phyloP scores from a whole-genome alignment of 306 rosid genomes.

The Purshia tridentata region DNA sequence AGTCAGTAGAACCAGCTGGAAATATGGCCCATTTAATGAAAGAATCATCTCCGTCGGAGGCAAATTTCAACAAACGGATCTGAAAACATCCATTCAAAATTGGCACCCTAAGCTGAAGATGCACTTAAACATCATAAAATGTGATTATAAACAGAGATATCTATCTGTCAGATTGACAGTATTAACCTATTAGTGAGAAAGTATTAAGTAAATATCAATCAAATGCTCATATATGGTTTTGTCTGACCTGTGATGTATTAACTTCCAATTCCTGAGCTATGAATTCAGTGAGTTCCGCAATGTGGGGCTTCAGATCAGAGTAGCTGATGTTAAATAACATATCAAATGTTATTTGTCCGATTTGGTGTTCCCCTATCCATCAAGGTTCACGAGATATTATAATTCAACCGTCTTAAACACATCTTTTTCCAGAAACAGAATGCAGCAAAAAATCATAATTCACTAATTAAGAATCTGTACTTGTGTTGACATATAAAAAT shows the following conservation, averaged over 20 bases:
- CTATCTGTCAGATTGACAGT: neutral
- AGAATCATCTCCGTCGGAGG: conserved; percentile 58
- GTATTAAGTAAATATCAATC: neutral
- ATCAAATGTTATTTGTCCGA: conserved; percentile 60
- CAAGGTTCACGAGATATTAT: conserved; percentile 18
- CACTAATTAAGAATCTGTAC: neutral
- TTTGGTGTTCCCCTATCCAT: conserved; percentile 59
- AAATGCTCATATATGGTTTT: conserved; percentile 10
- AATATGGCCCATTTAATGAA: conserved; percentile 61
- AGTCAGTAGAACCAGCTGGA: conserved; percentile 51
- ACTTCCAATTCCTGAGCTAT: conserved; percentile 71
- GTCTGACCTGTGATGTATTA: conserved; percentile 75
- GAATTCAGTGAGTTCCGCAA: conserved; percentile 52
- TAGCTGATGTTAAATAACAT: conserved; percentile 71
- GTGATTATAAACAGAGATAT: neutral
- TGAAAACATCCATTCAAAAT: conserved; percentile 40
- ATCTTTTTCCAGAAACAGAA: neutral
- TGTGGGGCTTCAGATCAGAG: conserved; percentile 63
- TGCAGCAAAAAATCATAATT: neutral
- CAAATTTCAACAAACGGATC: conserved; percentile 59
- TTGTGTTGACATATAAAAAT: neutral
- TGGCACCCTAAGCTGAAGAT: conserved; percentile 10
- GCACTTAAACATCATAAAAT: conserved; percentile 2
- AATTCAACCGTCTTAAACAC: neutral
- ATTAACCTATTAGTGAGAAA: neutral